Conservation (phyloP, 2,329 filamentous ascomycete species). For the Colletotrichum karsti region DNA sequence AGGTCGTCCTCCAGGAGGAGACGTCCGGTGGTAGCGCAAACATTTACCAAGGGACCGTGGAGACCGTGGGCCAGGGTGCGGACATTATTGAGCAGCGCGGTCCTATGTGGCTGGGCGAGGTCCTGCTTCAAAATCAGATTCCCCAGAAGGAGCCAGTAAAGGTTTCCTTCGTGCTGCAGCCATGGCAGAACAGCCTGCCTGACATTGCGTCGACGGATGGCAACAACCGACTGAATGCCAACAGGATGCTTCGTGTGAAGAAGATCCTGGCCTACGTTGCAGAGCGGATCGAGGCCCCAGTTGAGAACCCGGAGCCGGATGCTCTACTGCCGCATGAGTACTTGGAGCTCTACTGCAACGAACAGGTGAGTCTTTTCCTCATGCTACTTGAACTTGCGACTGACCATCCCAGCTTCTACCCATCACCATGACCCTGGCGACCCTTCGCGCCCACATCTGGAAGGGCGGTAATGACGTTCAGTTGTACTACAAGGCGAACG, state of each 20-base stretch:
- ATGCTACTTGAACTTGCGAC: background rate
- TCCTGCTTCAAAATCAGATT: slow-evolving; percentile 83
- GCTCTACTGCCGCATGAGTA: slow-evolving; percentile 87
- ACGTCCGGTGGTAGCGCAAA: slow-evolving; percentile 78
- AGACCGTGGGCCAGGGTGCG: slow-evolving; percentile 77
- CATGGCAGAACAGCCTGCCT: slow-evolving; percentile 79
- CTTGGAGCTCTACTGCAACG: slow-evolving; percentile 93
- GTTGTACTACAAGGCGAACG: slow-evolving; percentile 90
- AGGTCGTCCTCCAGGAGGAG: slow-evolving; percentile 76
- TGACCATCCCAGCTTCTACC: slow-evolving; percentile 65
- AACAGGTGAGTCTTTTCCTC: slow-evolving; percentile 69
- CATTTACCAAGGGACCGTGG: slow-evolving; percentile 90
- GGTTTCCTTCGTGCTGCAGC: slow-evolving; percentile 91
- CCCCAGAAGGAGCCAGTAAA: slow-evolving; percentile 93
- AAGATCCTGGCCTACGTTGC: slow-evolving; percentile 94
- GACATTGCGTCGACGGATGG: slow-evolving; percentile 78
- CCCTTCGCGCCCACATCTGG: slow-evolving; percentile 91
- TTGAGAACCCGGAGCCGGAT: slow-evolving; percentile 65
- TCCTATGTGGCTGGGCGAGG: slow-evolving; percentile 91
- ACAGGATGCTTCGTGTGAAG: slow-evolving; percentile 93
- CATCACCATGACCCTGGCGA: slow-evolving; percentile 91
- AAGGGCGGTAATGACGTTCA: slow-evolving; percentile 93
- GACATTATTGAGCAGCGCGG: slow-evolving; percentile 87
- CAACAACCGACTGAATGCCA: slow-evolving; percentile 93
- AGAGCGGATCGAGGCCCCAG: slow-evolving; percentile 84